Percentiles rank a stretch among this genome's conserved stretches.
These are phyloP conservation scores for Phytophthora rubi DNA, from an alignment of 352 stramenopile species.

Conservation along the genomic window DNA sequence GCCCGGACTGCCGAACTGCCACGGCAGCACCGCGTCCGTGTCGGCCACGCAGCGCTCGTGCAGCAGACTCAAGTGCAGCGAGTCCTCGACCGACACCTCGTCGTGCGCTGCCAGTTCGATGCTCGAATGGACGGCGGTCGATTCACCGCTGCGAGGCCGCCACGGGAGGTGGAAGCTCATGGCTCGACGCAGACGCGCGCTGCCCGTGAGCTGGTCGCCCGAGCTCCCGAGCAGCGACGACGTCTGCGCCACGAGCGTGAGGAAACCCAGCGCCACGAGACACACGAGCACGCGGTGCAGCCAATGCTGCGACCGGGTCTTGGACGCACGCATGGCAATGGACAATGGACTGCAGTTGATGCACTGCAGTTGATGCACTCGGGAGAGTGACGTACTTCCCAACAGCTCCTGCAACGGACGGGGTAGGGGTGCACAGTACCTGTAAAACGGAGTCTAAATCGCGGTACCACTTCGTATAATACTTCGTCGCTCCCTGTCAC, in stretches of 20 bases:
- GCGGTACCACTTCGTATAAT: background rate
- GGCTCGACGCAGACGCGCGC: constrained; percentile 11
- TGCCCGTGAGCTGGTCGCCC: constrained; percentile 17
- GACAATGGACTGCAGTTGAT: too few species aligned
- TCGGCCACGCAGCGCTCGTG: constrained; percentile 43
- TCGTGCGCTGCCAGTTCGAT: background rate
- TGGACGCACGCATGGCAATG: background rate
- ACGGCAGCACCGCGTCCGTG: constrained; percentile 42
- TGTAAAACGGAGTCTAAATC: background rate
- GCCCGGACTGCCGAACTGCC: constrained; percentile 29
- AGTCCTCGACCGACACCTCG: constrained; percentile 32
- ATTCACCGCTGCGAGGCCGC: constrained; percentile 8
- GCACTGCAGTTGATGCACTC: background rate
- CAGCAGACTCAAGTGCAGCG: constrained; percentile 45
- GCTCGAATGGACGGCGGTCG: too few species aligned
- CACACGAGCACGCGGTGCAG: constrained; percentile 25
- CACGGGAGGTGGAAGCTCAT: constrained; percentile 23
- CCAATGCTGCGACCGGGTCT: constrained; percentile 8
- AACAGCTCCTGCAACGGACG: background rate
- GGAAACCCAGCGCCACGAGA: constrained; percentile 19
- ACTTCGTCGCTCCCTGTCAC: background rate
- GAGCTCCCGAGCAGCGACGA: constrained; percentile 27
- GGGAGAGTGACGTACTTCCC: background rate
- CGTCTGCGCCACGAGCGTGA: constrained; percentile 28
- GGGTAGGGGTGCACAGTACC: background rate